phyloP scores from a whole-genome alignment of 1,284 basidiomycete genomes.

The Schizopora paradoxa region DNA sequence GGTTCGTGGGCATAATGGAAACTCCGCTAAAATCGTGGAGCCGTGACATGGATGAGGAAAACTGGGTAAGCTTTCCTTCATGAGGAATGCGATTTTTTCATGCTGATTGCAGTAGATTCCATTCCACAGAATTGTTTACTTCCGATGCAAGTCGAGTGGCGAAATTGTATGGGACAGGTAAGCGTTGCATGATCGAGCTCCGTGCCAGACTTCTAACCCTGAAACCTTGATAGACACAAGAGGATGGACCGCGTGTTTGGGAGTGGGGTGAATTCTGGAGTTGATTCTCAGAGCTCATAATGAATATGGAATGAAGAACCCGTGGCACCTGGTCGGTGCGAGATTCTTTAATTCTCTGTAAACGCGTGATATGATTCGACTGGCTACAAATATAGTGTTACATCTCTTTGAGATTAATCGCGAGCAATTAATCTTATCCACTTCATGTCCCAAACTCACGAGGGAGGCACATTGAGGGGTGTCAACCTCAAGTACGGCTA shows the following conservation, averaged over 20 bases:
- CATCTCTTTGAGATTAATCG: no score
- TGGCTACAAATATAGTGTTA: no score
- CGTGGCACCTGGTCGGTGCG: neutral
- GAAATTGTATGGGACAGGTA: constrained; percentile 22
- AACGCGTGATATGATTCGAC: neutral
- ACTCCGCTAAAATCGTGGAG: constrained; percentile 21
- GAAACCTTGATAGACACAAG: constrained; percentile 3
- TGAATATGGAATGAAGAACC: neutral
- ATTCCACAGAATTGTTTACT: constrained; percentile 23
- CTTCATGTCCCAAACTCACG: no score
- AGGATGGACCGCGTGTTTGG: constrained; percentile 11
- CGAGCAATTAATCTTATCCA: no score
- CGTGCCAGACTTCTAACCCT: neutral
- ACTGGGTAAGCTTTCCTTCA: constrained; percentile 19
- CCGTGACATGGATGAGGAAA: constrained; percentile 23
- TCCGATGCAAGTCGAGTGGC: constrained; percentile 18
- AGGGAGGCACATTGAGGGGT: constrained; percentile 51
- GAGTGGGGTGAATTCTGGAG: constrained; percentile 3
- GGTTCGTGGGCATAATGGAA: constrained; percentile 23
- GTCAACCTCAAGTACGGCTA: constrained; percentile 77
- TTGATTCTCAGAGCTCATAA: neutral
- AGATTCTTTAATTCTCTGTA: neutral
- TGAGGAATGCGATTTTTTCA: neutral
- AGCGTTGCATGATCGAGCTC: neutral
- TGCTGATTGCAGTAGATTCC: constrained; percentile 20